phyloP scores from a whole-genome alignment of 768 basidiomycete species.

The Lentinus brumalis region DNA sequence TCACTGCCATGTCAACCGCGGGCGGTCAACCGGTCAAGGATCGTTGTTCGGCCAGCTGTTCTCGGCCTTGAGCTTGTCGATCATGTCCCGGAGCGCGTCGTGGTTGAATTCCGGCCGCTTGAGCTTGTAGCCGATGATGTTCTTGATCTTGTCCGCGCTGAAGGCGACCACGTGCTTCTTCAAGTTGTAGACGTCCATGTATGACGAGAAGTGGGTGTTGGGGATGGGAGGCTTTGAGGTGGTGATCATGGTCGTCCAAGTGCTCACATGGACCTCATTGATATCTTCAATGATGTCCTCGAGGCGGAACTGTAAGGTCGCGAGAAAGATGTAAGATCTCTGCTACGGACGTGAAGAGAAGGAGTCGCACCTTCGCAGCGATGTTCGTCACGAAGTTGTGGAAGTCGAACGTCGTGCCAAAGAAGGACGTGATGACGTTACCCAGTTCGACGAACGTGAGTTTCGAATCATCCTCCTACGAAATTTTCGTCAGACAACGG shows the following conservation, averaged over 20 bases:
- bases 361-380: slow-evolving; percentile 56
- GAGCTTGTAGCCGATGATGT: slow-evolving; percentile 68
- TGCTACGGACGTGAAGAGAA: neutral
- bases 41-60: slow-evolving; percentile 46
- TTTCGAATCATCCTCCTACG: slow-evolving; percentile 74
- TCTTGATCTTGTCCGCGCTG: slow-evolving; percentile 72
- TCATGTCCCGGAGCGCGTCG: slow-evolving; percentile 64
- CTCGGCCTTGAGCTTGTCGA: slow-evolving; percentile 82
- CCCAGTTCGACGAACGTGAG: slow-evolving; percentile 69
- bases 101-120: slow-evolving; percentile 63
- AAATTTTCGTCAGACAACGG: neutral
- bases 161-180: slow-evolving; percentile 71
- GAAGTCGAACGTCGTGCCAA: slow-evolving; percentile 81
- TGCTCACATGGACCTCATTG: slow-evolving; percentile 80
- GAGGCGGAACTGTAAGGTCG: slow-evolving; percentile 49
- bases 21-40: slow-evolving; percentile 10
- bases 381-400: slow-evolving; percentile 71
- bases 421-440: slow-evolving; percentile 65
- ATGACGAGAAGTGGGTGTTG: slow-evolving; percentile 73
- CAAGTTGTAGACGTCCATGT: slow-evolving; percentile 75
- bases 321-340: neutral
- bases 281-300: slow-evolving; percentile 80
- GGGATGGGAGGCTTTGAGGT: slow-evolving; percentile 70
- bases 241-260: slow-evolving; percentile 81
- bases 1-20: neutral